These are phyloP conservation scores for Astrothelium subdiscretum DNA, from an alignment of 495 filamentous ascomycete species.

Conservation along the genomic window DNA sequence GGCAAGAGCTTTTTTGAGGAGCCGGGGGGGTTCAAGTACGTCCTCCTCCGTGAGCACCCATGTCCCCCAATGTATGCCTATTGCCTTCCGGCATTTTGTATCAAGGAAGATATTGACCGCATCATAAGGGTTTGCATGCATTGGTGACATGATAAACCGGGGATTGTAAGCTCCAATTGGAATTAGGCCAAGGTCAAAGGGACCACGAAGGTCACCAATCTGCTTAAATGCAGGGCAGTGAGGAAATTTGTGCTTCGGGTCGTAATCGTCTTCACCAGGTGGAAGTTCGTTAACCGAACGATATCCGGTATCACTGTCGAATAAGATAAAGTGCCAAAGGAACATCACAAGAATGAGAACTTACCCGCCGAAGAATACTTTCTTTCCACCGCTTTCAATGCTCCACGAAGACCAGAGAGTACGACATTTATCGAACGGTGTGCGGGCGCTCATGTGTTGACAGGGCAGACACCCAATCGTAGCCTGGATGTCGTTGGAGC, in stretches of 20 bases:
- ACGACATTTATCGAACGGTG: conserved; percentile 50
- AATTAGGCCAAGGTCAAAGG: conserved; percentile 88
- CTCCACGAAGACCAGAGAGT: conserved; percentile 89
- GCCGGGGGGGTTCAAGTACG: conserved; percentile 67
- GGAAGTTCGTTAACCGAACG: conserved; percentile 62
- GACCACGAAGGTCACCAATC: conserved; percentile 69
- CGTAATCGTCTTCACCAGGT: conserved; percentile 57
- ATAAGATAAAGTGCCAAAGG: neutral
- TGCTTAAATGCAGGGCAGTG: conserved; percentile 78
- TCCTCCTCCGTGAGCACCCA: conserved; percentile 86
- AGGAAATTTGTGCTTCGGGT: conserved; percentile 56
- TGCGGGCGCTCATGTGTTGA: conserved; percentile 69
- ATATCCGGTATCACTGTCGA: conserved; percentile 56
- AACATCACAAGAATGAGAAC: neutral
- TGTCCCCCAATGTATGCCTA: conserved; percentile 89
- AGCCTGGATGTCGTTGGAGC: conserved; percentile 49
- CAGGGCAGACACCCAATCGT: conserved; percentile 71
- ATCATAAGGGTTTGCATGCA: conserved; percentile 86
- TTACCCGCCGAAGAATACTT: conserved; percentile 60
- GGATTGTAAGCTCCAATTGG: conserved; percentile 91
- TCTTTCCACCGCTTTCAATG: conserved; percentile 61
- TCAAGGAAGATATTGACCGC: conserved; percentile 83
- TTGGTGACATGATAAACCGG: conserved; percentile 42
- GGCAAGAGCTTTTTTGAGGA: conserved; percentile 65
- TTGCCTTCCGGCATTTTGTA: conserved; percentile 67